Conservation (phyloP, 2,329 filamentous ascomycete species). For the Boeremia exigua region DNA sequence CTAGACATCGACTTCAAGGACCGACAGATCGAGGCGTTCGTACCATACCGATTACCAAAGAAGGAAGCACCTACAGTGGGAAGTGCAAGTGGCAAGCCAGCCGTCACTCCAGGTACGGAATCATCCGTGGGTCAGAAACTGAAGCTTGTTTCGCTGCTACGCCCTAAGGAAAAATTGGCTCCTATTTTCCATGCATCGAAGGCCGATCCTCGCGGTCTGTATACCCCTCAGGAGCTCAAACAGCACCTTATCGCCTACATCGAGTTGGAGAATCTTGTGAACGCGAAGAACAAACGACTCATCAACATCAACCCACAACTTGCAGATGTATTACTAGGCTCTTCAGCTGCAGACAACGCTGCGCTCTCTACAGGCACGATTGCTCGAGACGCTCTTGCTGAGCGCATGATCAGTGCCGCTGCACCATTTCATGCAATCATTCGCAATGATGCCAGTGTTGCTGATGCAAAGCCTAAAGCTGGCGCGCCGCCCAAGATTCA, state of each 20-base stretch:
- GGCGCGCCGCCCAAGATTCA: conserved; percentile 66
- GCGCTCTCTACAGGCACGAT: conserved; percentile 64
- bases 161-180: conserved; percentile 63
- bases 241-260: conserved; percentile 64
- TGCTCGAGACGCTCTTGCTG: conserved; percentile 65
- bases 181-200: conserved; percentile 61
- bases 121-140: conserved; percentile 55
- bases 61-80: conserved; percentile 52
- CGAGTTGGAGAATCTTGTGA: conserved; percentile 63
- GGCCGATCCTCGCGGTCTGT: conserved; percentile 60
- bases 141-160: conserved; percentile 61
- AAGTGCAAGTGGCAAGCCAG: conserved; percentile 49
- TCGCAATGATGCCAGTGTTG: conserved; percentile 51
- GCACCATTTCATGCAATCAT: conserved; percentile 65
- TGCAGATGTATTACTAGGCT: conserved; percentile 65
- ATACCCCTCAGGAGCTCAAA: conserved; percentile 66
- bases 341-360: conserved; percentile 60
- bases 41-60: conserved; percentile 67
- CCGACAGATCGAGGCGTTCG: conserved; percentile 60
- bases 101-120: conserved; percentile 48
- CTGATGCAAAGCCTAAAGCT: conserved; percentile 62
- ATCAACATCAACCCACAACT: conserved; percentile 68
- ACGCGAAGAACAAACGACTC: conserved; percentile 65
- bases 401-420: conserved; percentile 63
- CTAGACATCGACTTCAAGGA: conserved; percentile 70